phyloP scores from a whole-genome alignment of 2,329 filamentous ascomycete genomes.

The Colletotrichum salicis region DNA sequence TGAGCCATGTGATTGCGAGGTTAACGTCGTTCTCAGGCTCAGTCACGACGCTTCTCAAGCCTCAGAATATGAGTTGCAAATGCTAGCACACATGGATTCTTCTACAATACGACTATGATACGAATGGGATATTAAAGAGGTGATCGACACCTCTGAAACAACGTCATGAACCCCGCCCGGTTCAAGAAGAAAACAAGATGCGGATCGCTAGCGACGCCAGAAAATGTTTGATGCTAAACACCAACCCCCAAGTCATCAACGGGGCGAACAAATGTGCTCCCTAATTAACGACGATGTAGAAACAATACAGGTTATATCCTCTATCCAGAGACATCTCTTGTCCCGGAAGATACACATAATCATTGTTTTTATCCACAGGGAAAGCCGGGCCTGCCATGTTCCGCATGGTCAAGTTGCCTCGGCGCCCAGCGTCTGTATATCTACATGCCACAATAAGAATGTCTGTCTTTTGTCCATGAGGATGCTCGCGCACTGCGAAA shows the following conservation, averaged over 20 bases:
- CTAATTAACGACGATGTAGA: not conserved
- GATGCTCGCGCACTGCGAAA: slow-evolving; percentile 33
- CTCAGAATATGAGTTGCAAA: not conserved
- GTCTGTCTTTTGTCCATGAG: not conserved
- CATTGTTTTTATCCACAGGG: slow-evolving; percentile 18
- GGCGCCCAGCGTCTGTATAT: slow-evolving; percentile 4
- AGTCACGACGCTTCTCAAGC: not conserved
- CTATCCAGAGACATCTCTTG: not conserved
- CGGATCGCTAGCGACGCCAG: slow-evolving; percentile 29
- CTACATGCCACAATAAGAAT: slow-evolving; percentile 8
- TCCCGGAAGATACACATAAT: not conserved
- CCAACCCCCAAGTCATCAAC: not conserved
- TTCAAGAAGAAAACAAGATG: slow-evolving; percentile 10
- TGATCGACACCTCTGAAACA: slow-evolving; percentile 22
- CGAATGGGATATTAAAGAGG: slow-evolving; percentile 27
- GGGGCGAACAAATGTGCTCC: not conserved
- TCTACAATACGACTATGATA: slow-evolving; percentile 25
- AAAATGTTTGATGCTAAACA: not conserved
- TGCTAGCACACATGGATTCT: not conserved
- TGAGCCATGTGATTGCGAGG: too few relatives aligned
- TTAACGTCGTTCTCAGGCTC: too few relatives aligned
- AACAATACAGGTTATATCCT: not conserved
- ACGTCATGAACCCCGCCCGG: slow-evolving; percentile 12
- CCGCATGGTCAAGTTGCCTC: slow-evolving; percentile 6
- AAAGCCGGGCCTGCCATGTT: not conserved